Evolutionary conservation across 257 asterid genomes (phyloP), one percentile per base, ranked within the genome.

Genomic region (Capsicum baccatum): DNA sequence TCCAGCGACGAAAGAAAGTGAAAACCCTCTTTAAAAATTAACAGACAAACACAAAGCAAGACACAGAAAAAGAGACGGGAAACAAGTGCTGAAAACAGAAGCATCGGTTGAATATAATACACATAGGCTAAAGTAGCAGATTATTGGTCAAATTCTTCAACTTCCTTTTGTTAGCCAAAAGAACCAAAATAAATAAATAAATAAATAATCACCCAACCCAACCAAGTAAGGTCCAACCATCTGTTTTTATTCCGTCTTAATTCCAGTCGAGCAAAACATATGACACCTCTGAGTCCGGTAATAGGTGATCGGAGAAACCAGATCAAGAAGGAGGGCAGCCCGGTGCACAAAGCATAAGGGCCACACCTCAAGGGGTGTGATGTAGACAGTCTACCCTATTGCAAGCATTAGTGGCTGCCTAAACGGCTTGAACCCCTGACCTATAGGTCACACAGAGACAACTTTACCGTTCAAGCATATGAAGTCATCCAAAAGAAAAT

Each of bases 101-200:
- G 63, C 62, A 21, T 76, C 47, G 8, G 47, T 12, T 50, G 47
- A 21, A 52, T 50, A 33, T 13, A 15, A 76, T 47, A 11, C 21
- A 76, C 59, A 26, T 26, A 76, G 3, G 47, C 81, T 76, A 76
- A 50, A 74, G 62, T 52, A 76, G 56, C 9, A 52, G 62, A 12
- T 54, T 6, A 70, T 35, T 2, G 79, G 35, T 9, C 21, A 76
- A 12, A 76, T 76, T 52, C 44, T 76, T 76, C 59, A 19, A 73
- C 76, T 68, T 37, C 76, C n/a, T 17, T 71, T 71, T 16, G 2
- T 71, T 71, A 44, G 79, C 79, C 57, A 71, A 71, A 71, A 44
- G 79, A 70, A 17, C 8, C 44, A 39, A 39, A 0, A 33, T 0
- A 12, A 17, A 17, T 17, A 14, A 17, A 17, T 17, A 14, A 58